Base-by-base conservation (phyloP, 140 eudicot genomes). In the Erigeron philadelphicus region DNA sequence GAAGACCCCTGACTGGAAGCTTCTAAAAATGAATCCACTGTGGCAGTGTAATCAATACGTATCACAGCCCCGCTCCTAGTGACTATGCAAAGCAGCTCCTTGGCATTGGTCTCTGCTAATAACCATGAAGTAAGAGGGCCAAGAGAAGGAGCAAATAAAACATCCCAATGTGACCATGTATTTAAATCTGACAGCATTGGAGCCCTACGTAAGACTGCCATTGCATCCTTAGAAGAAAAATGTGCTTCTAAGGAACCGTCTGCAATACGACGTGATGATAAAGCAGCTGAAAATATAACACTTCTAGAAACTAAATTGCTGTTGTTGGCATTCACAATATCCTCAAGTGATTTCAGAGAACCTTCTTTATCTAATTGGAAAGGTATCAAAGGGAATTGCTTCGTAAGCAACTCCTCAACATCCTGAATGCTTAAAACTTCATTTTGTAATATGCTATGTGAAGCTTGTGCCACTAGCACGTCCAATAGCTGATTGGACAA, bases 101-200 rank as follows among this genome's bases (percentile, higher is more conserved):
- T 80, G 49, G 76, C 55, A 58, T 79, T 82, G 40, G 81, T 88
- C 70, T 89, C 89, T 17, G 73, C 81, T 63, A 85, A 64, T 79
- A 93, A 76, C 94, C 94, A 93, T 10, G 40, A 61, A 61, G 78
- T 71, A 74, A 93, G 84, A 31, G 97, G 89, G 60, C 98, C 98
- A 64, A 89, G 87, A 56, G 89, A 83, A 10, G 98, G 95, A 60
- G 87, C 88, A 72, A 70, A 93, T 18, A 76, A 11, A 71, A 81
- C 67, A 64, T 90, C 97, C 98, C 98, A 93, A 65, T 89, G 96
- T 12, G 84, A 84, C 96, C 96, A 93, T 31, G 78, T 72, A 25
- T 76, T 79, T 67, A 93, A 53, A 83, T 93, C 96, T 16, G 79
- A 64, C 78, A 93, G 75, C 93, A 89, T 86, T 64, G 98, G 98